Conservation (phyloP, 306 rosid species). For the Prunus kanzakura region DNA sequence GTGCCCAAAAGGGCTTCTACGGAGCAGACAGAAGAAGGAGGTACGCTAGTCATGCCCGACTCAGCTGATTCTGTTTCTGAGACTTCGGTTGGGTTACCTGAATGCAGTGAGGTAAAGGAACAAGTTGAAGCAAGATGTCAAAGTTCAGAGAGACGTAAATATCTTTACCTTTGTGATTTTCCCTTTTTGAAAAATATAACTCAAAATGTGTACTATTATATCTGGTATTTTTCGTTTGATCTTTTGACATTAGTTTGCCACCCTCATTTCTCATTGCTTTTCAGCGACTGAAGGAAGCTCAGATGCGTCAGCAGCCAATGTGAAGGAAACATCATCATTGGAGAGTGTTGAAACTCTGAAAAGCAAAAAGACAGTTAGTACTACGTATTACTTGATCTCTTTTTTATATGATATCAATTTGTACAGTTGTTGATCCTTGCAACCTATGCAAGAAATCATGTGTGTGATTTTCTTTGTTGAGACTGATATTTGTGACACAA, state of each 20-base stretch:
- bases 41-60: conserved; percentile 17
- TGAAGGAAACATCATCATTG: conserved; percentile 37
- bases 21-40: conserved; percentile 57
- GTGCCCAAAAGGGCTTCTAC: conserved; percentile 23
- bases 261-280: conserved; percentile 22
- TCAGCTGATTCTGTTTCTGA: conserved; percentile 37
- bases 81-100: conserved; percentile 26
- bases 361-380: conserved; percentile 64
- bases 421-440: conserved; percentile 2
- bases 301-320: conserved; percentile 36
- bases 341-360: conserved; percentile 49
- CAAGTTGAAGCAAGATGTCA: conserved; percentile 47
- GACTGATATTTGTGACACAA: not conserved
- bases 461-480: not conserved
- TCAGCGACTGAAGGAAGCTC: conserved; percentile 44
- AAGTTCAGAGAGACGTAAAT: conserved; percentile 55
- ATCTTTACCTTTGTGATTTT: conserved; percentile 30
- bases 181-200: not conserved
- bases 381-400: conserved; percentile 17
- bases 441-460: not conserved
- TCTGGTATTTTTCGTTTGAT: conserved; percentile 19
- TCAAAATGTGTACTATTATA: conserved; percentile 3
- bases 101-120: conserved; percentile 43
- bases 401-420: not conserved
- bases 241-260: conserved; percentile 27